Conservation (phyloP, 1,284 basidiomycete genomes). For the Volvariella surrecta region DNA sequence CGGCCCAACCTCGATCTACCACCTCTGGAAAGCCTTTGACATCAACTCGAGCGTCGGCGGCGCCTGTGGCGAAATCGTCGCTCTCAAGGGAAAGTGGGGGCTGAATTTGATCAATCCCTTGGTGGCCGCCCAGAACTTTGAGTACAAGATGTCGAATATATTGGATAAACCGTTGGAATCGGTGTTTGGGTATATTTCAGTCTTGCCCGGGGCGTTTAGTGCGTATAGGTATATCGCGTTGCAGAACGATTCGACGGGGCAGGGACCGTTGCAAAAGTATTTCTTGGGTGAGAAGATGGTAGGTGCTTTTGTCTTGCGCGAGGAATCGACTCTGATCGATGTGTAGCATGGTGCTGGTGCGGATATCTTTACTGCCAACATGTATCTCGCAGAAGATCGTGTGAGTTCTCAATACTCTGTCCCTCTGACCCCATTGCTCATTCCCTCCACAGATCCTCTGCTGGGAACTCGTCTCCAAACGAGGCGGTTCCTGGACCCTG, state of each 20-base stretch:
- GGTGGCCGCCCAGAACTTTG: conserved; percentile 89
- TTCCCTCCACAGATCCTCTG: conserved; percentile 61
- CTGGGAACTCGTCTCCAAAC: conserved; percentile 91
- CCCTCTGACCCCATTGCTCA: conserved; percentile 5
- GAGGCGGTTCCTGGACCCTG: conserved; percentile 79
- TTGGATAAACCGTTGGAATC: conserved; percentile 84
- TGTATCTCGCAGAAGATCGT: conserved; percentile 91
- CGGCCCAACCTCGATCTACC: conserved; percentile 84
- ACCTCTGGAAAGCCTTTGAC: conserved; percentile 96
- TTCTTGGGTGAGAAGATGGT: conserved; percentile 92
- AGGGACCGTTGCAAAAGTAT: conserved; percentile 90
- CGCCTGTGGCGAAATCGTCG: conserved; percentile 95
- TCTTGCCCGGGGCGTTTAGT: conserved; percentile 89
- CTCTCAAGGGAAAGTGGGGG: conserved; percentile 80
- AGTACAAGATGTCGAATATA: conserved; percentile 96
- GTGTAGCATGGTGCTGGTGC: conserved; percentile 71
- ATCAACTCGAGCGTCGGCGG: conserved; percentile 94
- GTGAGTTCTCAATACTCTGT: conserved; percentile 27
- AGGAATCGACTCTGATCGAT: not conserved
- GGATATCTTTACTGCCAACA: conserved; percentile 89
- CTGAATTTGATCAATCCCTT: conserved; percentile 77
- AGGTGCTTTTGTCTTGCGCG: conserved; percentile 10
- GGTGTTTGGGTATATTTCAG: conserved; percentile 89
- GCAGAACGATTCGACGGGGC: conserved; percentile 76
- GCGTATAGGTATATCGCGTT: conserved; percentile 89